A percentile compares a stretch with the other conserved stretches of the same genome.
These are phyloP conservation scores for Trametes meyenii DNA, from an alignment of 768 basidiomycete genomes.

Conservation along the genomic window DNA sequence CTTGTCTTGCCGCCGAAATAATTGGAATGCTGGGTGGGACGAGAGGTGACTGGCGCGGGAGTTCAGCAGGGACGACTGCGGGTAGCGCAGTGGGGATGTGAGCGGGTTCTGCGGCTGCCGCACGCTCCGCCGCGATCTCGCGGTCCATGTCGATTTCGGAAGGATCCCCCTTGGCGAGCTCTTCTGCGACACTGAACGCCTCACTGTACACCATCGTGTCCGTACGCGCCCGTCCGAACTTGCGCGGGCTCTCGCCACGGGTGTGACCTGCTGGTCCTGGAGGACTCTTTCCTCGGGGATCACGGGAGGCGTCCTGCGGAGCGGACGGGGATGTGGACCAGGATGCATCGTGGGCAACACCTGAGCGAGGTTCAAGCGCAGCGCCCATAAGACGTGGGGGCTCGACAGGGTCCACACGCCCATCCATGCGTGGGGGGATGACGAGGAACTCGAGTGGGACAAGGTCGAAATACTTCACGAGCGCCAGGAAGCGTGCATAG, in stretches of 20 bases:
- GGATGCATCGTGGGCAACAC: slow-evolving; percentile 6
- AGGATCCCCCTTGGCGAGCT: slow-evolving; percentile 35
- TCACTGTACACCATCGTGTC: slow-evolving; percentile 77
- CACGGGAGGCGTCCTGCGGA: background rate
- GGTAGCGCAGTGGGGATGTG: background rate
- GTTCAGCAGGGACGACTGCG: background rate
- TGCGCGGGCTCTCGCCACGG: slow-evolving; percentile 43
- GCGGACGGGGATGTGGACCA: background rate
- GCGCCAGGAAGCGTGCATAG: slow-evolving; percentile 86
- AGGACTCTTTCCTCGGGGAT: slow-evolving; percentile 17
- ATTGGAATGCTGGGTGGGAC: background rate
- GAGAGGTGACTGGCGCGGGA: background rate
- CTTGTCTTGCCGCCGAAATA: background rate
- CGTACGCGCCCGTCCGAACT: slow-evolving; percentile 50
- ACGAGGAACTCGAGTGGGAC: slow-evolving; percentile 85
- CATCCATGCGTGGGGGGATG: slow-evolving; percentile 55
- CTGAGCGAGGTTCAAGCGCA: slow-evolving; percentile 37
- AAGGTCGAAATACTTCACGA: slow-evolving; percentile 78
- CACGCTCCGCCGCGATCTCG: slow-evolving; percentile 23
- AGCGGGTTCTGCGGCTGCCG: background rate
- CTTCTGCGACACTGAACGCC: slow-evolving; percentile 41
- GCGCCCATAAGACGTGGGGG: slow-evolving; percentile 45
- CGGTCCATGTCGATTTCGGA: slow-evolving; percentile 25
- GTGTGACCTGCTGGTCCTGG: slow-evolving; percentile 29
- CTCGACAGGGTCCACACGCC: slow-evolving; percentile 34